Evolutionary conservation across 2,329 filamentous ascomycete species (phyloP), one percentile per base, ranked within the genome.

Genomic region (Diaporthe velutina): DNA sequence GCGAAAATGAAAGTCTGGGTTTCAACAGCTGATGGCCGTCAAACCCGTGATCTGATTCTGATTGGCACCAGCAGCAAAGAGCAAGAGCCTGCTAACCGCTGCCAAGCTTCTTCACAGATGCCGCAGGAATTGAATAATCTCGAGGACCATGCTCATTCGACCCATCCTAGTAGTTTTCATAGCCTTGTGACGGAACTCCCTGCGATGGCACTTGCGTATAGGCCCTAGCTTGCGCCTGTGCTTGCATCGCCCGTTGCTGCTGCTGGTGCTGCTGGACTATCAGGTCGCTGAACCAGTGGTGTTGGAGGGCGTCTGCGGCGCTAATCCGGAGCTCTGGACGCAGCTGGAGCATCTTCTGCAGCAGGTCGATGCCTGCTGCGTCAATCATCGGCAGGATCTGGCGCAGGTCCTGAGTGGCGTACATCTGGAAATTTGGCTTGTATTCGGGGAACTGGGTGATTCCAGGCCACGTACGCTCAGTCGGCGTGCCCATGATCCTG

Each of bases 361-460:
- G 88, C 66, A 99, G 87, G 81, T 98, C 95, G 80, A 99, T 91
- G 12, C 96, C 97, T 15, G 94, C 87, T 25, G 92, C 91, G 80
- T 99, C 97, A 80, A 99, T 95, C 81, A 98, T 95, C 0, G 95
- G 96, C 33, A 99, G 88, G 77, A 98, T 97, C 74, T 93, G 90
- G 28, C 94, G 90, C 72, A 98, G 88, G 79, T 98, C 95, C 82
- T 98, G 96, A 1, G 97, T 98, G 19, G 95, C 94, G 83, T 97
- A 98, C 82, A 98, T 94, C 78, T 97, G 95, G 85, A 98, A 98
- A 76, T 93, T 98, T 64, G 93, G 90, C 88, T 98, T 98, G 89
- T 98, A 99, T 84, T 99, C 97, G n/a, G 96, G 95, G 80, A 98
- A 96, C 81, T 96, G 93, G 28, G 93, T 95, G 81, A 99, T 98